Evolutionary conservation across 768 basidiomycete genomes (phyloP), one percentile per base, ranked within the genome.

Genomic region (Trametes sanguinea): DNA sequence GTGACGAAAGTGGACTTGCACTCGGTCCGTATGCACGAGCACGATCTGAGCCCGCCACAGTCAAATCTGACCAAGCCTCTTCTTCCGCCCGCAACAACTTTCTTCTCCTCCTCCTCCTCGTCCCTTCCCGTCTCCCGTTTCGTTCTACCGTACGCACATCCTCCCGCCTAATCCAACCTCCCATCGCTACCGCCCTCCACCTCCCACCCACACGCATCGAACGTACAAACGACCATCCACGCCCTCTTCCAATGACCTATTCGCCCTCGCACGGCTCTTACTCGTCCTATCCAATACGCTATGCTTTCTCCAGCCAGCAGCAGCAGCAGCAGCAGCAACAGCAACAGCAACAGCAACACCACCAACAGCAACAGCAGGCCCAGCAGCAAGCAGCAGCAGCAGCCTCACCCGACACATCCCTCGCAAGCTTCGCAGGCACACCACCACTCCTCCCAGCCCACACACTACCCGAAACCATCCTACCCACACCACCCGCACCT

Each of bases 281-380:
- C 61, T 57, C 64, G 9, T 51, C 60, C 64, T 64, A 65, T 50
- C 43, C 62, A 35, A 42, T 58, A 27, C 67, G 62, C 60, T 66
- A 68, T 61, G 58, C 62, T 1, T 57, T 63, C 62, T 52, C 44
- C 51, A 51, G 37, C 60, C 67, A 65, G 52, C 62, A 68, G 48
- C 52, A 55, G 32, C 61, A 59, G 39, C 52, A 39, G 48, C 63
- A 51, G 50, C 50, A 27, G 8, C 57, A 58, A n/a, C 57, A 51
- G 37, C 48, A 58, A n/a, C 57, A 51, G 37, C 48, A 40, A 11
- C 52, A 40, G 52, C 52, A 39, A 39, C 39, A 39, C 17, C 44
- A 42, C 9, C 57, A 59, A 16, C 50, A 43, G 42, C 50, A 58
- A 35, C 56, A 22, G 13, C 56, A 43, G 14, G 40, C 13, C 8